Conservation (phyloP, 1,284 basidiomycete genomes). For the Papiliotrema laurentii region DNA sequence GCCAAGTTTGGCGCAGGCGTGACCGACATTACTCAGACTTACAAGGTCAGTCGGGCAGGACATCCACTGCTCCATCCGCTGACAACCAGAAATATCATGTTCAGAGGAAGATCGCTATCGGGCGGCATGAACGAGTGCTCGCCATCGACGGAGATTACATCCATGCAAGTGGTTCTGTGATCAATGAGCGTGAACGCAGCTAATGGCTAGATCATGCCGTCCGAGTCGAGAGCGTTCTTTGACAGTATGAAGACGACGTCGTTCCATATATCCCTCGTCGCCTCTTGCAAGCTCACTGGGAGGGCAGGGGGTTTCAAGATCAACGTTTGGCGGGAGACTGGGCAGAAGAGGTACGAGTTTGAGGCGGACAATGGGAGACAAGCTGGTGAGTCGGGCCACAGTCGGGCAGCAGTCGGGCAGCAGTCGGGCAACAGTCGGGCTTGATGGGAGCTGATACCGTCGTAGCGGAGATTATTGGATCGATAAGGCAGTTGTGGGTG, state of each 20-base stretch:
- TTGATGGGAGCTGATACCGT: not conserved
- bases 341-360: conserved; percentile 90
- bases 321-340: conserved; percentile 63
- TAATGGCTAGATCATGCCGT: conserved; percentile 72
- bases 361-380: conserved; percentile 82
- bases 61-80: not conserved
- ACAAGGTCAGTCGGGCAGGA: conserved; percentile 59
- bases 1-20: conserved; percentile 58
- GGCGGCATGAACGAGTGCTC: conserved; percentile 82
- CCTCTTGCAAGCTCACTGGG: conserved; percentile 74
- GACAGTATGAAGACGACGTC: conserved; percentile 84
- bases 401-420: too few relatives aligned
- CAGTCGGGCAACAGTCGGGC: too few relatives aligned
- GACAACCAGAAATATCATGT: conserved; percentile 74
- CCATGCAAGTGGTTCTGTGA: conserved; percentile 58
- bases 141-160: conserved; percentile 95
- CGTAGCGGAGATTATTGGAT: conserved; percentile 40
- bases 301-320: conserved; percentile 84
- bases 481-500: conserved; percentile 40
- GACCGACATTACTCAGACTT: conserved; percentile 55
- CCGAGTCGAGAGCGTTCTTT: conserved; percentile 74
- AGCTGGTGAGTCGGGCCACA: conserved; percentile 58
- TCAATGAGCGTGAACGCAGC: not conserved
- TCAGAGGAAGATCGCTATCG: conserved; percentile 90
- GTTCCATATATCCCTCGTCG: conserved; percentile 85